Base-by-base conservation (phyloP, 1,139 yeast species). In the Debaryomycetaceae sp. region DNA sequence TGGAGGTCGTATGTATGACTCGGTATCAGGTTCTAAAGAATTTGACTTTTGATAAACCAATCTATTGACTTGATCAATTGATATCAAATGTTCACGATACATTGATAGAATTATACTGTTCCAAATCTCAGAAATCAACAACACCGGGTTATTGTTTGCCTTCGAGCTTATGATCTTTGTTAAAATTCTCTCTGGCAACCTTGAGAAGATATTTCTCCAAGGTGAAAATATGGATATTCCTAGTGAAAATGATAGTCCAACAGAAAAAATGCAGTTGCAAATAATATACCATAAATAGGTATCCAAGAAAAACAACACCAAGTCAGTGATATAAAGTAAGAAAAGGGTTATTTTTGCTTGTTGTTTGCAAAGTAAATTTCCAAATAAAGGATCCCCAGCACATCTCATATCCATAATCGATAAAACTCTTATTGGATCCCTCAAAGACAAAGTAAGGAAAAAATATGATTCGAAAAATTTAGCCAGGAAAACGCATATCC, bases 381-480 rank as follows among this genome's bases (percentile, higher is more conserved):
- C 78, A 30, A 75, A 40, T 61, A 69, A 70, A 2, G 47, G 51
- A 41, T 75, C 81, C 1, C 80, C 74, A 17, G 61, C 65, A 51
- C 81, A 76, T 31, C 65, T 53, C 51, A 69, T 51, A 18, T 51
- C 58, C 68, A 75, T 70, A 3, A 59, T 51, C 41, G 71, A 63
- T 35, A 77, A 55, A 41, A 75, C 81, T 41, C 80, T 57, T 8
- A 75, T 58, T 0, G 81, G 77, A 43, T 73, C 81, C 42, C 66
- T 61, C 36, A 75, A 49, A 2, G 79, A 72, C 15, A 73, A 56
- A 0, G 80, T 70, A 32, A 77, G 55, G 46, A 73, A 78, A 50
- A 73, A 73, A 44, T 77, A 77, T 0, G 96, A 87, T 57, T 88
- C 96, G 15, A 79, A 62, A 51, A 83, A 81, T 55, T 88, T 88